These are phyloP conservation scores for Akanthomyces lecanii DNA, from an alignment of 2,329 filamentous ascomycete genomes.

Conservation along the genomic window DNA sequence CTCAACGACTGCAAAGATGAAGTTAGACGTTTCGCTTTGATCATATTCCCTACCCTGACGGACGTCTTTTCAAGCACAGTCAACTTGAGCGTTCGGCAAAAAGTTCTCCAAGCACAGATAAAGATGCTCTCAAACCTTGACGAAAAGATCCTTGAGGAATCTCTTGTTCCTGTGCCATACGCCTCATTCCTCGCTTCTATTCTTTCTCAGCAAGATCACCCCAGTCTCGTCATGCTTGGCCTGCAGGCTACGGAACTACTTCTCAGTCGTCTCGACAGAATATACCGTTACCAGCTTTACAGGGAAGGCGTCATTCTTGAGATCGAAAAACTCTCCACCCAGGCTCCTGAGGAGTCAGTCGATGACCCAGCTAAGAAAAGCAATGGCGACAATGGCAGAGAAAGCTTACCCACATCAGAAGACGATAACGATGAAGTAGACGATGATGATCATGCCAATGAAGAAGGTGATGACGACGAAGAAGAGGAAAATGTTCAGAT, in stretches of 20 bases:
- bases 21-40: slow-evolving; percentile 86
- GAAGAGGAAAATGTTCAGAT: slow-evolving; percentile 36
- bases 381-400: not conserved
- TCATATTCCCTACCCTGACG: slow-evolving; percentile 89
- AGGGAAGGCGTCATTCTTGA: slow-evolving; percentile 93
- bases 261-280: slow-evolving; percentile 73
- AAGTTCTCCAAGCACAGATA: slow-evolving; percentile 89
- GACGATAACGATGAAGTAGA: slow-evolving; percentile 17
- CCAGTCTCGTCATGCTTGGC: slow-evolving; percentile 78
- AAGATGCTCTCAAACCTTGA: slow-evolving; percentile 99
- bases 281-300: slow-evolving; percentile 96
- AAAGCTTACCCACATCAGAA: slow-evolving; percentile 2
- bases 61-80: slow-evolving; percentile 98
- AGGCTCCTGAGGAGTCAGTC: slow-evolving; percentile 30
- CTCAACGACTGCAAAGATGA: slow-evolving; percentile 79
- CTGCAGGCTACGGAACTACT: slow-evolving; percentile 87
- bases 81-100: slow-evolving; percentile 89
- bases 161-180: slow-evolving; percentile 83
- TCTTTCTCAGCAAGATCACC: slow-evolving; percentile 89
- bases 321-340: slow-evolving; percentile 71
- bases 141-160: slow-evolving; percentile 75
- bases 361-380: slow-evolving; percentile 19
- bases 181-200: slow-evolving; percentile 95
- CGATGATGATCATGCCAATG: slow-evolving; percentile 23
- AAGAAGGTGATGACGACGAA: slow-evolving; percentile 24